Evolutionary conservation across 345 rosid species (phyloP).

Genomic region (Dimocarpus longan): DNA sequence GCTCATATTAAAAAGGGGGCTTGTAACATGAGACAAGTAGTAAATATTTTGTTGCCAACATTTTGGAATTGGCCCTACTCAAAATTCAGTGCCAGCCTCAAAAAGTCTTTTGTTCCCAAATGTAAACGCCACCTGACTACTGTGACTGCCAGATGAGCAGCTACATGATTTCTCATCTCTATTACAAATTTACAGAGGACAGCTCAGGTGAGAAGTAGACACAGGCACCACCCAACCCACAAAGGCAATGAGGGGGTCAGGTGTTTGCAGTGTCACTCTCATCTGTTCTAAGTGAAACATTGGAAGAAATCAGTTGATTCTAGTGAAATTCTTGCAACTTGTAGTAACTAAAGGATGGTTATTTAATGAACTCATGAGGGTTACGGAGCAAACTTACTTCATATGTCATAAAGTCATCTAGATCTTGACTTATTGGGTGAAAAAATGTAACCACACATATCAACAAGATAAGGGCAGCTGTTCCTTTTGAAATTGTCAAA

Average conservation of each 20-base stretch:
- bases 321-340: neutral
- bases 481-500: neutral
- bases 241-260: conserved; percentile 9
- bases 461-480: neutral
- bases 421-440: neutral
- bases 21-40: neutral
- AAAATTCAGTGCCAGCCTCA: neutral
- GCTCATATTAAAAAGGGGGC: conserved; percentile 12
- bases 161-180: neutral
- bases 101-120: neutral
- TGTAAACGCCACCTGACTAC: conserved; percentile 24
- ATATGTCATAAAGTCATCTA: neutral
- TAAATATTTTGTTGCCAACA: conserved; percentile 7
- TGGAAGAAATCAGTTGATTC: neutral
- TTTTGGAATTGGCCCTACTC: conserved; percentile 24
- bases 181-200: neutral
- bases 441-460: neutral
- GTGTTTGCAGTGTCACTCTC: conserved; percentile 10
- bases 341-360: neutral
- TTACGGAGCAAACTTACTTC: neutral
- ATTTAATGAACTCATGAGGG: neutral
- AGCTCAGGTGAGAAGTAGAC: neutral
- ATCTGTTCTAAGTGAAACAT: neutral
- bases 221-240: conserved; percentile 2
- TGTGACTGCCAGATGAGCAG: conserved; percentile 31